A percentile compares a stretch with the other conserved stretches of the same genome.
Conservation (phyloP, 768 basidiomycete genomes). For the Harrya chromipes region DNA sequence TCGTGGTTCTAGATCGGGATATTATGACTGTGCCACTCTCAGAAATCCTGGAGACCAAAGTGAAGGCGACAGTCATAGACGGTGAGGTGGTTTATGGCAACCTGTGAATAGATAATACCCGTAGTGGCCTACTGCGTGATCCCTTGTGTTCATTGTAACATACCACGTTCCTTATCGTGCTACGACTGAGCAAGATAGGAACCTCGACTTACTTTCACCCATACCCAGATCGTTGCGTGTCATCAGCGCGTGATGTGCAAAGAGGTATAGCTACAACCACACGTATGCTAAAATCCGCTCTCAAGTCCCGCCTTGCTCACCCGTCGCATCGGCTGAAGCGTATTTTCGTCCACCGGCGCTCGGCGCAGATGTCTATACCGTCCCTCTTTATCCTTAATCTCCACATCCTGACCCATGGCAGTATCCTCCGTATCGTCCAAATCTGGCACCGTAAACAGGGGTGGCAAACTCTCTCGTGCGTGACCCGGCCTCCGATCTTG, state of each 20-base stretch:
- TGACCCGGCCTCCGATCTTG: constrained; percentile 58
- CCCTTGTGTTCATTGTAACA: background rate
- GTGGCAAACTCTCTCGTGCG: constrained; percentile 64
- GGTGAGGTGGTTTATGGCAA: constrained; percentile 64
- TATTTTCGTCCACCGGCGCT: constrained; percentile 85
- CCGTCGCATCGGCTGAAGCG: constrained; percentile 83
- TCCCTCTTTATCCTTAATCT: constrained; percentile 82
- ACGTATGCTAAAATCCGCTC: constrained; percentile 42
- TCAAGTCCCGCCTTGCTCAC: constrained; percentile 95
- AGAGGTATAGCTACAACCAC: constrained; percentile 15
- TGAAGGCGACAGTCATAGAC: constrained; percentile 72
- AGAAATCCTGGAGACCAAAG: constrained; percentile 66
- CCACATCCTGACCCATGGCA: constrained; percentile 74
- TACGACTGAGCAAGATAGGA: too few species aligned
- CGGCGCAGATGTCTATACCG: constrained; percentile 84
- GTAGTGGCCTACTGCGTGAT: background rate
- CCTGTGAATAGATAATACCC: constrained; percentile 15
- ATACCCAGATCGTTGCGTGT: too few species aligned
- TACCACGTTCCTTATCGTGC: background rate
- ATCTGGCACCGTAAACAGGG: constrained; percentile 26
- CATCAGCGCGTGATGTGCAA: constrained; percentile 4
- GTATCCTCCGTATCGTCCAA: constrained; percentile 33
- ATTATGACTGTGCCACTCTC: constrained; percentile 62
- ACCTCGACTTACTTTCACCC: too few species aligned
- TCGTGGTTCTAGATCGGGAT: constrained; percentile 77